phyloP scores from a whole-genome alignment of 2,329 filamentous ascomycete genomes.

The Trichoderma koningiopsis region DNA sequence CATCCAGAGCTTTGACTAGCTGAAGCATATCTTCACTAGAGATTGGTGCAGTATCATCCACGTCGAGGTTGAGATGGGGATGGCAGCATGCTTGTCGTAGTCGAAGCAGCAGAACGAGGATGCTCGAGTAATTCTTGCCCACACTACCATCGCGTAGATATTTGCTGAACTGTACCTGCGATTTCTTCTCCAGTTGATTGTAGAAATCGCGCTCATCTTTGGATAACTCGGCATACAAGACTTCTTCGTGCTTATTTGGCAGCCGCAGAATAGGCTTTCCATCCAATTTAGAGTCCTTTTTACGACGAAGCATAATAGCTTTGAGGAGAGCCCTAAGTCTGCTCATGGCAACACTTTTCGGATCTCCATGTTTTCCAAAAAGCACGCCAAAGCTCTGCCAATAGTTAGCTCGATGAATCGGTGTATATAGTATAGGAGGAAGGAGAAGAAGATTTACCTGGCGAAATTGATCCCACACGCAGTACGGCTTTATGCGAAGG shows the following conservation, averaged over 20 bases:
- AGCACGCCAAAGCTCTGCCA: slow-evolving; percentile 46
- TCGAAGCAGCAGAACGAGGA: slow-evolving; percentile 78
- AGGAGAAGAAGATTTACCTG: slow-evolving; percentile 42
- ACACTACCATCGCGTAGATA: slow-evolving; percentile 71
- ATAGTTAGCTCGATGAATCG: slow-evolving; percentile 22
- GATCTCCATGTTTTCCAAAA: slow-evolving; percentile 47
- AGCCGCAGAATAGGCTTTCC: slow-evolving; percentile 79
- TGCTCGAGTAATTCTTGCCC: slow-evolving; percentile 71
- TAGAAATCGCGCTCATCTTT: slow-evolving; percentile 77
- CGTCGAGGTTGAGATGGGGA: slow-evolving; percentile 37
- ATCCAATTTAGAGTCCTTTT: slow-evolving; percentile 77
- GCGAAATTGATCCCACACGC: slow-evolving; percentile 63
- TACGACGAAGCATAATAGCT: slow-evolving; percentile 79
- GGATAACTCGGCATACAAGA: slow-evolving; percentile 73
- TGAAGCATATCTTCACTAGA: slow-evolving; percentile 55
- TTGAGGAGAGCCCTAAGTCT: slow-evolving; percentile 75
- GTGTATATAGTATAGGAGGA: neutral
- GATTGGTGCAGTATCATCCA: slow-evolving; percentile 43
- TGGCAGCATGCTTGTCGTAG: slow-evolving; percentile 70
- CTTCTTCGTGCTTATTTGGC: slow-evolving; percentile 73
- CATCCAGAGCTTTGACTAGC: slow-evolving; percentile 62
- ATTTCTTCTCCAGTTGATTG: slow-evolving; percentile 68
- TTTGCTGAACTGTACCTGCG: slow-evolving; percentile 73
- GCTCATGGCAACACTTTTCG: slow-evolving; percentile 65
- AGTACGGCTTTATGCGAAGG: slow-evolving; percentile 75